phyloP scores from a whole-genome alignment of 805 yeast genomes.

The Metschnikowia shivogae region DNA sequence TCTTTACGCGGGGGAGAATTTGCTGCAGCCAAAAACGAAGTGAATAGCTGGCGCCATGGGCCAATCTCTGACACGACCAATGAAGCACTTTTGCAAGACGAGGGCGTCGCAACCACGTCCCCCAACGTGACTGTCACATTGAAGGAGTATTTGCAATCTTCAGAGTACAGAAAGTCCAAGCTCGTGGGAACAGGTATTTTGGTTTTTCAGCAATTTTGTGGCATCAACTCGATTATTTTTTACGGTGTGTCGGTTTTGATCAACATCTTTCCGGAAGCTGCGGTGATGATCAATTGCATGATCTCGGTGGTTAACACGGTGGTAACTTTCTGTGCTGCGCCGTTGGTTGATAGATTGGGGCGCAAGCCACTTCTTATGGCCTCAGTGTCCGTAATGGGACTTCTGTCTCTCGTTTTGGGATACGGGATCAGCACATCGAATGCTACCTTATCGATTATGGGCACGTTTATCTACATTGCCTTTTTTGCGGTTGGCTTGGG shows the following conservation, averaged over 20 bases:
- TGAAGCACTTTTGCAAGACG: conserved; percentile 22
- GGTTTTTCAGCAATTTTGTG: conserved; percentile 86
- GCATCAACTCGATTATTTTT: conserved; percentile 87
- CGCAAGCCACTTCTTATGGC: conserved; percentile 65
- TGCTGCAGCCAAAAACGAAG: conserved; percentile 31
- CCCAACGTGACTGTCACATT: conserved; percentile 20
- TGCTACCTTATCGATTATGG: conserved; percentile 50
- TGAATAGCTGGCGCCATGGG: conserved; percentile 30
- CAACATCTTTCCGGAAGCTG: conserved; percentile 64
- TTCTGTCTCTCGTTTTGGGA: conserved; percentile 60
- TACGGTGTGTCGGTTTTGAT: conserved; percentile 86
- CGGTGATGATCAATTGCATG: conserved; percentile 68
- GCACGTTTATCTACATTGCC: conserved; percentile 71
- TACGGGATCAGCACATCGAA: conserved; percentile 52
- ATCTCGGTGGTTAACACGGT: conserved; percentile 72
- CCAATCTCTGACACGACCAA: background rate
- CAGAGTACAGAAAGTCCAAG: conserved; percentile 54
- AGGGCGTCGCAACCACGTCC: conserved; percentile 7
- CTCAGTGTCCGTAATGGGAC: conserved; percentile 67
- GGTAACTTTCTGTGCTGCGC: conserved; percentile 71
- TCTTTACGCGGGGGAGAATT: conserved; percentile 39
- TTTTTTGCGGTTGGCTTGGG: conserved; percentile 92
- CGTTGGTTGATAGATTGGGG: conserved; percentile 71
- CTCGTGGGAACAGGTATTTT: conserved; percentile 67
- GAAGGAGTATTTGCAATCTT: conserved; percentile 45